Base-by-base conservation (phyloP, 768 basidiomycete species). In the Boletus rufocinnamomeus region DNA sequence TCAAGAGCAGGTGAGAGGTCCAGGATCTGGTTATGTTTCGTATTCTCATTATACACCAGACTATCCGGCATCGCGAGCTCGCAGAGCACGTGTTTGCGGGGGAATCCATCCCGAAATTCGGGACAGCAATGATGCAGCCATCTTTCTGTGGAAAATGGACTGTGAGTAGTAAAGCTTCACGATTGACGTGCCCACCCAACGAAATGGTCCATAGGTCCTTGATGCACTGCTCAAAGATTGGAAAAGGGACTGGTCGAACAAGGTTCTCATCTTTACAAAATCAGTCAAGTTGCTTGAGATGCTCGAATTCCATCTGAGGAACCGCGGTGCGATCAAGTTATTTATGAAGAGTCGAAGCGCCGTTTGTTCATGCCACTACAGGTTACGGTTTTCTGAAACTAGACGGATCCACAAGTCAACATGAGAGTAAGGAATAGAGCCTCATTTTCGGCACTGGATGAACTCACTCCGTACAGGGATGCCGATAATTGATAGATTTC, bases 231-330 rank as follows among this genome's bases (percentile, higher is more conserved):
- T 98, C 23, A 81, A 80, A 48, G 81, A 86, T 46, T 87, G 87
- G 83, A 81, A 82, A 65, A 82, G 82, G 63, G 85, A 86, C 48
- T 69, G 73, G 19, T 78, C 81, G 0, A 95, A 91, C 74, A 98
- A 97, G 75, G 93, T 97, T 41, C 78, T 98, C 44, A 86, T 98
- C 57, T 98, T 98, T 74, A 95, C 94, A 3, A 94, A 94, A 70
- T 90, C 92, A 1, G 91, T 95, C 55, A 93, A 95, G 70, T 75
- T 98, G 27, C 78, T 98, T 14, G 88, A 90, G 19, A 93, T 95
- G 86, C 74, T 97, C 28, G 84, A 89, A 37, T 88, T 84, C 64
- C 89, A 91, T 70, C 80, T 95, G 14, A 77, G 76, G n/a, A 75
- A 74, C 11, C 75, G 75, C 68, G 74, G 89, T 88, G 44, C 47